A percentile compares a stretch with the other conserved stretches of the same genome.
These are phyloP conservation scores for Cytidiella melzeri DNA, from an alignment of 768 basidiomycete species.

Conservation along the genomic window DNA sequence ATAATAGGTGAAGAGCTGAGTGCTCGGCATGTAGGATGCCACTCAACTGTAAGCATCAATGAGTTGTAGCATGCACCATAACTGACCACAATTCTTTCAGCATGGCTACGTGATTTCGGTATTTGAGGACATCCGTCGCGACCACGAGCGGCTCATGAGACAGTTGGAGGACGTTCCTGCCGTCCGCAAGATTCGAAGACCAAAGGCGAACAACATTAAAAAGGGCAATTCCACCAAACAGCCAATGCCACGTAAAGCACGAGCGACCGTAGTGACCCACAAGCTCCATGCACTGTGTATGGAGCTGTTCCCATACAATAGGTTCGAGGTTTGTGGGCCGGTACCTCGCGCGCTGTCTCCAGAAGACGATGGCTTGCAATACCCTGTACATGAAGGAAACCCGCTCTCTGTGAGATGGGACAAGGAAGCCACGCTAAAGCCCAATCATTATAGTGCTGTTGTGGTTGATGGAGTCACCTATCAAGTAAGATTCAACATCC, in stretches of 20 bases:
- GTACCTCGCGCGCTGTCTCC: not conserved
- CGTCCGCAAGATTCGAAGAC: not conserved
- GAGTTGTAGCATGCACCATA: not conserved
- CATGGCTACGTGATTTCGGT: not conserved
- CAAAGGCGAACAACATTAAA: too few relatives aligned
- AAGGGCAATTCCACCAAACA: not conserved
- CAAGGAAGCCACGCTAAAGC: slow-evolving; percentile 16
- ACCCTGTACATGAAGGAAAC: slow-evolving; percentile 17
- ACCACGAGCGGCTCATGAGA: not conserved
- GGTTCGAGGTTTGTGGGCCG: not conserved
- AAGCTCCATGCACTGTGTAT: not conserved
- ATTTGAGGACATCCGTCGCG: not conserved
- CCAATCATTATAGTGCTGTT: slow-evolving; percentile 38
- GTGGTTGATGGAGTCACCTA: slow-evolving; percentile 54
- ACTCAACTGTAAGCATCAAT: not conserved
- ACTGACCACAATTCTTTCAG: not conserved
- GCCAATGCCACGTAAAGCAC: not conserved
- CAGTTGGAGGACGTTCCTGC: not conserved
- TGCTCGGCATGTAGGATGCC: not conserved
- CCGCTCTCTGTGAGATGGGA: slow-evolving; percentile 32
- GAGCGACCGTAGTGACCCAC: not conserved
- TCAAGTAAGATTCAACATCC: slow-evolving; percentile 30
- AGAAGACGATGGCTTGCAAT: not conserved
- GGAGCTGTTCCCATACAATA: not conserved
- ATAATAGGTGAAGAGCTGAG: not conserved